Evolutionary conservation across 2,329 filamentous ascomycete genomes (phyloP).

Genomic region (Ceratocystis ficicola): DNA sequence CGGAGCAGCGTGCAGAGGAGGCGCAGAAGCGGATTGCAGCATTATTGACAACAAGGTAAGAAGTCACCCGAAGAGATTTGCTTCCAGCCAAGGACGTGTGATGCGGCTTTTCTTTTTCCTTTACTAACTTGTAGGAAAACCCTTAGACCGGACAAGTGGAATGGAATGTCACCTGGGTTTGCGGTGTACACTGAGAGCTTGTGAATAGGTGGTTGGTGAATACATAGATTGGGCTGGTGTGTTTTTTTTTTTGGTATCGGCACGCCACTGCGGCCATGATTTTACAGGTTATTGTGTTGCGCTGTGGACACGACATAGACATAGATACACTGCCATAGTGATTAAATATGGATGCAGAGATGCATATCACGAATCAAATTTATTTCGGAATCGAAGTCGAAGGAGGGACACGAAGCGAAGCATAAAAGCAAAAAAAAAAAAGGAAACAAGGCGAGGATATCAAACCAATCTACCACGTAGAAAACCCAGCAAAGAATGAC

Average conservation of each 20-base stretch:
- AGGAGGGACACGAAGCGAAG: not conserved
- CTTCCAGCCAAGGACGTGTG: too few species aligned
- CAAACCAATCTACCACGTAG: conserved; percentile 6
- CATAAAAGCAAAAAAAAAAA: not conserved
- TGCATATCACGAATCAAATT: not conserved
- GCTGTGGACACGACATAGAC: not conserved
- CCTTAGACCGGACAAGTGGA: conserved; percentile 8
- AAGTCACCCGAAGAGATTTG: not conserved
- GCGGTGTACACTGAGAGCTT: not conserved
- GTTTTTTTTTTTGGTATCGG: not conserved
- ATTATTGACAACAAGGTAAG: conserved; percentile 34
- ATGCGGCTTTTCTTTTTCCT: too few species aligned
- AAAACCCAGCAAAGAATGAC: not conserved
- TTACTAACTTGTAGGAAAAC: not conserved
- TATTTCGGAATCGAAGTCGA: not conserved
- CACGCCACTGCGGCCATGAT: not conserved
- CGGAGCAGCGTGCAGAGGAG: conserved; percentile 26
- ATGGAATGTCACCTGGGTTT: conserved; percentile 9
- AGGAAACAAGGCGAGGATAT: not conserved
- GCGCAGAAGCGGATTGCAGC: conserved; percentile 32
- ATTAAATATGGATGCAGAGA: not conserved
- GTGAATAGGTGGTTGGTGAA: not conserved
- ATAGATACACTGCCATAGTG: not conserved
- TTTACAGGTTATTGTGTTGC: not conserved
- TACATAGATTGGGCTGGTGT: not conserved